Evolutionary conservation across 768 basidiomycete species (phyloP).

Genomic region (Favolaschia claudopus): DNA sequence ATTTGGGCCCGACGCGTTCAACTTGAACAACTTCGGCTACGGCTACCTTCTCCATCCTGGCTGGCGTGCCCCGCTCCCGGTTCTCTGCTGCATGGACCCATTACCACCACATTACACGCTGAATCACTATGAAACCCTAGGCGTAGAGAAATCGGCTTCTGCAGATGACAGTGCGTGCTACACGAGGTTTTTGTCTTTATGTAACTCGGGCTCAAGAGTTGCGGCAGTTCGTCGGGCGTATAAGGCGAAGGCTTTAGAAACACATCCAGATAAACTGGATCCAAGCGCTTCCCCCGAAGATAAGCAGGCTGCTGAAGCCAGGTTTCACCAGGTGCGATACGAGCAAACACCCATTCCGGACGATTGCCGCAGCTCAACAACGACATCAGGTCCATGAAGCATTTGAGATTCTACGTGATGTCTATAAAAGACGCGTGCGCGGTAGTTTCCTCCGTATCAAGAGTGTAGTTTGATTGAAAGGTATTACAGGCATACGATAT

Average conservation of each 20-base stretch:
- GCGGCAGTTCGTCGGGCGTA: slow-evolving; percentile 71
- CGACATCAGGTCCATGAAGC: slow-evolving; percentile 64
- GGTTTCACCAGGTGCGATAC: slow-evolving; percentile 64
- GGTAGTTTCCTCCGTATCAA: background rate
- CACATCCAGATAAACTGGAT: slow-evolving; percentile 77
- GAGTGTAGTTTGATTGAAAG: background rate
- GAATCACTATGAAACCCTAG: slow-evolving; percentile 29
- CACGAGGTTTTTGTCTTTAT: background rate
- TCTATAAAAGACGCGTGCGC: slow-evolving; percentile 61
- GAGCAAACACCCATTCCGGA: slow-evolving; percentile 10
- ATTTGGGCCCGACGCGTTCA: slow-evolving; percentile 13
- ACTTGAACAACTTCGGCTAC: slow-evolving; percentile 3
- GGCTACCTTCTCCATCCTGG: slow-evolving; percentile 13
- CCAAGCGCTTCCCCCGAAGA: slow-evolving; percentile 58
- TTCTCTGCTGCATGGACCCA: slow-evolving; percentile 4
- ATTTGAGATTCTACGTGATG: slow-evolving; percentile 65
- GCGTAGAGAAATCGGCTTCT: slow-evolving; percentile 27
- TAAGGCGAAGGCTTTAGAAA: slow-evolving; percentile 70
- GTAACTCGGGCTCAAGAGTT: background rate
- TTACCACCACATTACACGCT: slow-evolving; percentile 2
- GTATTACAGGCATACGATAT: slow-evolving; percentile 55
- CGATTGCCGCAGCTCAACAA: slow-evolving; percentile 16
- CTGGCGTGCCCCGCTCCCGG: background rate
- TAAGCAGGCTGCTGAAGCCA: slow-evolving; percentile 60
- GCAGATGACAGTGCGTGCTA: slow-evolving; percentile 31